Conservation (phyloP, 1,139 yeast genomes). For the Hyphopichia fennica region DNA sequence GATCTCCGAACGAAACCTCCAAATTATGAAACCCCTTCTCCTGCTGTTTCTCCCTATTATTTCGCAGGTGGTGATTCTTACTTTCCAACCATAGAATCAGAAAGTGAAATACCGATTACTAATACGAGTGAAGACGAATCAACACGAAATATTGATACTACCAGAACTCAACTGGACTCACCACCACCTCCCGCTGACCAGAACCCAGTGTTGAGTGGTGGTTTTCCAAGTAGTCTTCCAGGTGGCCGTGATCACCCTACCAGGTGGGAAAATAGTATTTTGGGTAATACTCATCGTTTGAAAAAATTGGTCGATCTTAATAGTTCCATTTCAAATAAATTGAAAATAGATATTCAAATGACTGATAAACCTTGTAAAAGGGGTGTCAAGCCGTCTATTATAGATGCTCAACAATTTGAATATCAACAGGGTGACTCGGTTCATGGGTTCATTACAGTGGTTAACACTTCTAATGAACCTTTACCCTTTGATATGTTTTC, state of each 20-base stretch:
- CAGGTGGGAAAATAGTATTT: conserved; percentile 26
- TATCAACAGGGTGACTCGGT: conserved; percentile 56
- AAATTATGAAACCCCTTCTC: conserved; percentile 14
- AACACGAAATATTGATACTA: no score
- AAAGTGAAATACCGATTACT: background rate
- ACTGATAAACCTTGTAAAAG: conserved; percentile 16
- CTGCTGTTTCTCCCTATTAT: conserved; percentile 4
- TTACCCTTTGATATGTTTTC: conserved; percentile 58
- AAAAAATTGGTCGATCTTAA: conserved; percentile 17
- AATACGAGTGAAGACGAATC: no score
- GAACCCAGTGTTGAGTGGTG: background rate
- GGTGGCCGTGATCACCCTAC: conserved; percentile 7
- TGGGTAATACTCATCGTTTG: conserved; percentile 24
- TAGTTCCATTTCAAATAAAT: conserved; percentile 11
- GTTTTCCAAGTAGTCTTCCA: no score
- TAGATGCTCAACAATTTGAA: conserved; percentile 25
- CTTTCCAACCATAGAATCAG: conserved; percentile 5
- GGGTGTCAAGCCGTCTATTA: conserved; percentile 15
- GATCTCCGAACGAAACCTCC: conserved; percentile 23
- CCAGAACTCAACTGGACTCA: background rate
- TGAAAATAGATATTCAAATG: conserved; percentile 16
- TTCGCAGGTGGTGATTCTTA: conserved; percentile 4
- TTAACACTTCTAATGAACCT: conserved; percentile 38
- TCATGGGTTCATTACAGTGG: conserved; percentile 52
- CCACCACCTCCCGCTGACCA: conserved; percentile 1